A percentile compares a stretch with the other conserved stretches of the same genome.
Conservation (phyloP, 1,284 basidiomycete genomes). For the Mycosarcoma mackinlayi region DNA sequence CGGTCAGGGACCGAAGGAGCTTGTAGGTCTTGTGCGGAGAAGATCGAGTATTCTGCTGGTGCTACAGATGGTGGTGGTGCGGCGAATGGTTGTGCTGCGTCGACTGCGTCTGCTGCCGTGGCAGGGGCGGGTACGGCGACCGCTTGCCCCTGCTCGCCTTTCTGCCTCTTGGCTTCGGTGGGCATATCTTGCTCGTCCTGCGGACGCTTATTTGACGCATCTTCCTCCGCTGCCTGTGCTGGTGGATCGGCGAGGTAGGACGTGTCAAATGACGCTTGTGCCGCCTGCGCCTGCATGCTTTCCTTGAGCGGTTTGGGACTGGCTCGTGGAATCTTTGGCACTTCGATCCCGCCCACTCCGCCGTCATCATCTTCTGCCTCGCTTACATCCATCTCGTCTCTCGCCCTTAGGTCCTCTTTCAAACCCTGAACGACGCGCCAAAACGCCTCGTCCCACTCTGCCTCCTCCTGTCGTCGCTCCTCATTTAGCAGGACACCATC, state of each 20-base stretch:
- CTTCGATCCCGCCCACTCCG: slow-evolving; percentile 33
- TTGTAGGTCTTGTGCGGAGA: slow-evolving; percentile 23
- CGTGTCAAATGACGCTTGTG: background rate
- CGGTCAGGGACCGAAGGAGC: slow-evolving; percentile 23
- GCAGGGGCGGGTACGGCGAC: too few species aligned
- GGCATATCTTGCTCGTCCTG: slow-evolving; percentile 1
- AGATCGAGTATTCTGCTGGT: slow-evolving; percentile 28
- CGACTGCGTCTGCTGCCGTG: too few species aligned
- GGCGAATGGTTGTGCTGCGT: slow-evolving; percentile 6
- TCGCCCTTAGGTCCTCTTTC: slow-evolving; percentile 7
- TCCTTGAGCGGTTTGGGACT: slow-evolving; percentile 47
- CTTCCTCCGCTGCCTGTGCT: background rate
- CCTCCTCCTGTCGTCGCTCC: slow-evolving; percentile 46
- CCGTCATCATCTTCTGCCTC: slow-evolving; percentile 4
- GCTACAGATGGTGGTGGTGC: background rate
- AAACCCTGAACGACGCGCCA: slow-evolving; percentile 9
- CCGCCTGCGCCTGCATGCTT: slow-evolving; percentile 18
- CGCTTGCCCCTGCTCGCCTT: slow-evolving; percentile 2
- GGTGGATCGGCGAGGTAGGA: slow-evolving; percentile 10
- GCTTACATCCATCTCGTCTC: slow-evolving; percentile 12
- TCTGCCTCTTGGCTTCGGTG: slow-evolving; percentile 16
- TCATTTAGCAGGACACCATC: slow-evolving; percentile 75
- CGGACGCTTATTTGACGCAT: background rate
- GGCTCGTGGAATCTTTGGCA: slow-evolving; percentile 53
- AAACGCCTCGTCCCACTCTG: slow-evolving; percentile 76